Percentiles rank a stretch among this genome's conserved stretches.
phyloP scores from a whole-genome alignment of 306 rosid species.

The Cucumis sativus region Cucumber_9930_V3 NC_026659.2:16520501-16521000 shows the following conservation, averaged over 20 bases:
- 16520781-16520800: neutral
- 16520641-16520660: no score
- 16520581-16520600: no score
- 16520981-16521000: conserved; percentile 14
- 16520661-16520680: no score
- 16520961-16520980: neutral
- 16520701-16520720: no score
- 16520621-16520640: no score
- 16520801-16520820: neutral
- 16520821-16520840: neutral
- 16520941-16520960: no score
- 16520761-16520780: neutral
- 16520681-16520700: no score
- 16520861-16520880: conserved; percentile 1
- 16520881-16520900: neutral
- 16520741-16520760: neutral
- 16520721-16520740: neutral
- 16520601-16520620: no score
- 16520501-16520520: no score
- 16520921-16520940: neutral
- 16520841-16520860: neutral
- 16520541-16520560: no score
- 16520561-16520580: no score
- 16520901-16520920: neutral
- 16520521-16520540: no score